These are phyloP conservation scores for Lichtheimia ramosa DNA, from an alignment of 371 early-diverging fungal species.

Conservation along the genomic window DNA sequence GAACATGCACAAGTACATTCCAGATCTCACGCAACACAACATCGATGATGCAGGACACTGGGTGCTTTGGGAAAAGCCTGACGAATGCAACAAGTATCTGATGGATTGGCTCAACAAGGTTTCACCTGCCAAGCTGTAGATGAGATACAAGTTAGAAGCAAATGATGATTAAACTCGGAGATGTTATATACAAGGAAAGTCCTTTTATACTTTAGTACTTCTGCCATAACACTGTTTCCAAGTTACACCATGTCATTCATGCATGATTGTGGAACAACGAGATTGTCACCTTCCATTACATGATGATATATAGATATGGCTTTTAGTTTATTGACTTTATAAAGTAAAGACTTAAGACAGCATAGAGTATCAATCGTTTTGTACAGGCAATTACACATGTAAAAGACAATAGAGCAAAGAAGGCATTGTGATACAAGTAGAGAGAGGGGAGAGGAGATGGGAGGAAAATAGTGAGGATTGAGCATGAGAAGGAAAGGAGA, in stretches of 20 bases:
- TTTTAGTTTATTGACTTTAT: no score
- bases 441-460: neutral
- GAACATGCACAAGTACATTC: slow-evolving; percentile 30
- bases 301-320: no score
- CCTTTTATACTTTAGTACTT: no score
- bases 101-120: slow-evolving; percentile 31
- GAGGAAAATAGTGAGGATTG: neutral
- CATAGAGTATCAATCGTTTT: no score
- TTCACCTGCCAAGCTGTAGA: slow-evolving; percentile 4
- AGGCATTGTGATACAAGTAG: neutral
- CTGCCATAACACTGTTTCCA: no score
- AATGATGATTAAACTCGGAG: no score
- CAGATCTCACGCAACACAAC: slow-evolving; percentile 31
- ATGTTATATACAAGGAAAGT: no score
- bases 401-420: neutral
- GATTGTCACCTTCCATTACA: no score
- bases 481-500: neutral
- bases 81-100: slow-evolving; percentile 30
- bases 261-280: no score
- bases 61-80: slow-evolving; percentile 49
- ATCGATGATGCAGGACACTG: slow-evolving; percentile 46
- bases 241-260: no score
- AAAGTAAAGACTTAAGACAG: no score
- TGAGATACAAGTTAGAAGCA: neutral
- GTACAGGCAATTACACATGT: no score